These are phyloP conservation scores for Salix exigua DNA, from an alignment of 345 rosid genomes.

Conservation along the genomic window DNA sequence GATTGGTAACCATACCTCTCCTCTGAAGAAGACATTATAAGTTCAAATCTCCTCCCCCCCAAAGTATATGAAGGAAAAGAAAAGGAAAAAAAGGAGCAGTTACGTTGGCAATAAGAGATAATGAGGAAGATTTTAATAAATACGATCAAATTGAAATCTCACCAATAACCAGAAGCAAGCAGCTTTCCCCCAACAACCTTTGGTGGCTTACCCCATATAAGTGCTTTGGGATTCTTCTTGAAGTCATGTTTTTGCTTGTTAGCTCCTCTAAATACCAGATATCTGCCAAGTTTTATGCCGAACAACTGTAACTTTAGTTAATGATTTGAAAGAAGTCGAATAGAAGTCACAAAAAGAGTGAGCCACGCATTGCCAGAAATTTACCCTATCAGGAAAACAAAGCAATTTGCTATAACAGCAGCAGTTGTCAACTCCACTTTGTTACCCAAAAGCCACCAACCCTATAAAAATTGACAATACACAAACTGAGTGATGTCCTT, in stretches of 20 bases:
- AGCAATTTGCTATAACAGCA: constrained; percentile 53
- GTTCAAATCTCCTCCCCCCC: too few species aligned
- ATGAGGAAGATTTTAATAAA: background rate
- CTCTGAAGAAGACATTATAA: too few species aligned
- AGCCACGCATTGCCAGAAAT: constrained; percentile 11
- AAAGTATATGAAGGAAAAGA: too few species aligned
- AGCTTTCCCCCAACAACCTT: constrained; percentile 78
- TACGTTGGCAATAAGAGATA: too few species aligned
- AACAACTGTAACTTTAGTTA: background rate
- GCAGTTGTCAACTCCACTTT: constrained; percentile 59
- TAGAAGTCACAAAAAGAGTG: background rate
- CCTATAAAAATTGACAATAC: constrained; percentile 39
- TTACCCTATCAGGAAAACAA: constrained; percentile 76
- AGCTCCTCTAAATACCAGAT: constrained; percentile 83
- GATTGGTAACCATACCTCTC: too few species aligned
- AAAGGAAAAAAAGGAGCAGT: background rate
- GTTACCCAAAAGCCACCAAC: constrained; percentile 93
- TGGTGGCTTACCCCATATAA: constrained; percentile 83
- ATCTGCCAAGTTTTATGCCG: constrained; percentile 36
- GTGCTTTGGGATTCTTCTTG: constrained; percentile 78
- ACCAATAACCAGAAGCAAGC: constrained; percentile 97
- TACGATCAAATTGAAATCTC: constrained; percentile 12
- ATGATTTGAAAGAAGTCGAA: background rate
- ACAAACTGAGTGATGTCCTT: background rate
- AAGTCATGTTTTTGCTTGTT: constrained; percentile 88